These are phyloP conservation scores for Penicillium psychrofluorescens DNA, from an alignment of 495 filamentous ascomycete genomes.

Conservation along the genomic window DNA sequence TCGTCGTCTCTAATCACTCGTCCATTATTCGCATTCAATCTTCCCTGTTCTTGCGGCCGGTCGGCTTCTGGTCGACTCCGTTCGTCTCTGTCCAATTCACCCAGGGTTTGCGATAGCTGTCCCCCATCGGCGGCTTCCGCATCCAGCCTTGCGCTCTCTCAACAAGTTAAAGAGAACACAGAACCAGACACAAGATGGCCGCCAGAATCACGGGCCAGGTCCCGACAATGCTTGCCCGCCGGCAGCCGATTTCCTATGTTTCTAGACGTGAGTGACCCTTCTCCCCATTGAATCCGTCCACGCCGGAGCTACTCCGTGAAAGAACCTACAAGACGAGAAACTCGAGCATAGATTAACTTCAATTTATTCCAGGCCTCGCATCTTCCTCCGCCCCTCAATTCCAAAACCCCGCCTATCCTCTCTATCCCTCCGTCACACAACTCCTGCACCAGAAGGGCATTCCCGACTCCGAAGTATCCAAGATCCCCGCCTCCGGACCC, in stretches of 20 bases:
- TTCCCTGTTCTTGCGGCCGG: conserved; percentile 6
- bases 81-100: conserved; percentile 16
- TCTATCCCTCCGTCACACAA: conserved; percentile 78
- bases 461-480: conserved; percentile 59
- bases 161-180: not conserved
- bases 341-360: conserved; percentile 1
- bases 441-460: conserved; percentile 73
- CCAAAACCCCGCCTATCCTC: conserved; percentile 68
- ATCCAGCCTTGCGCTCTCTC: too few species aligned
- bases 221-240: conserved; percentile 31
- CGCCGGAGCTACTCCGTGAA: too few species aligned
- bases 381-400: conserved; percentile 35
- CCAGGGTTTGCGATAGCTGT: conserved; percentile 4
- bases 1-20: too few species aligned
- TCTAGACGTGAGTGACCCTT: conserved; percentile 32
- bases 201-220: conserved; percentile 30
- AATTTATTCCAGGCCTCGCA: conserved; percentile 19
- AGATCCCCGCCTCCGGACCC: conserved; percentile 82
- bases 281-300: not conserved
- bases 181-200: conserved; percentile 26
- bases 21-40: too few species aligned
- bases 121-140: too few species aligned
- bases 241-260: conserved; percentile 26
- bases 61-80: conserved; percentile 23
- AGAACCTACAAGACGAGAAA: not conserved